Evolutionary conservation across 352 stramenopile species (phyloP), one percentile per base, ranked within the genome.

Genomic region (Phytophthora pini): DNA sequence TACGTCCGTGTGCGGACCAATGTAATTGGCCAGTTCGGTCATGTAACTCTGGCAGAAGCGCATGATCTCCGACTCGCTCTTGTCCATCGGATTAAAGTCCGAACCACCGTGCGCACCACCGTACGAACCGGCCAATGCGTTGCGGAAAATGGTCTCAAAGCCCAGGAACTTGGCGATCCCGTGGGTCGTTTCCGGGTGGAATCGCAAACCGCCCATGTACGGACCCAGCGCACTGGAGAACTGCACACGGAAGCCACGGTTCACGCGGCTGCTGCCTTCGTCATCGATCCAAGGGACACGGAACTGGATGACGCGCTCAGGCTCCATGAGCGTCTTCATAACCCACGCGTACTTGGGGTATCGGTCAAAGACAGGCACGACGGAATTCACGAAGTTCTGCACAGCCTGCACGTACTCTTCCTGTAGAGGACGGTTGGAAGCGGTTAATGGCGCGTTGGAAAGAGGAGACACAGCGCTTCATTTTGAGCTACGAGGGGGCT

Each of bases 11-110:
- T 98, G 93, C 10, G 96, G 95, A 7, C 97, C 97, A 70, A 99
- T 98, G 84, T 99, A 99, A 72, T 99, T 99, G 61, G 91, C 88
- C 49, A 99, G 77, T 72, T 99, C 97, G 2, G 95, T 99, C 95
- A 99, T 99, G 80, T 98, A 99, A 41, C 83, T 96, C 80, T 99
- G 96, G 68, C 97, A 99, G 76, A 99, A 99, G 47, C 96, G 87
- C 84, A 99, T 98, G 65, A 99, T 96, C 70, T 99, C 97, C 24
- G 91, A 87, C 74, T 99, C 97, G 52, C 83, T 98, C 80, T 99
- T 99, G 78, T 98, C 93, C 59, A 97, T 82, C 7, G 97, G 97
- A 76, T 99, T 98, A 65, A 99, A 99, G 72, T 99, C 97, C 32
- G 93, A 96, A 51, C 94, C 95, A 61, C 94, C 94, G 70, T 97